A percentile compares a stretch with the other conserved stretches of the same genome.
Conservation (phyloP, 2,329 filamentous ascomycete genomes). For the Fusarium compactum region DNA sequence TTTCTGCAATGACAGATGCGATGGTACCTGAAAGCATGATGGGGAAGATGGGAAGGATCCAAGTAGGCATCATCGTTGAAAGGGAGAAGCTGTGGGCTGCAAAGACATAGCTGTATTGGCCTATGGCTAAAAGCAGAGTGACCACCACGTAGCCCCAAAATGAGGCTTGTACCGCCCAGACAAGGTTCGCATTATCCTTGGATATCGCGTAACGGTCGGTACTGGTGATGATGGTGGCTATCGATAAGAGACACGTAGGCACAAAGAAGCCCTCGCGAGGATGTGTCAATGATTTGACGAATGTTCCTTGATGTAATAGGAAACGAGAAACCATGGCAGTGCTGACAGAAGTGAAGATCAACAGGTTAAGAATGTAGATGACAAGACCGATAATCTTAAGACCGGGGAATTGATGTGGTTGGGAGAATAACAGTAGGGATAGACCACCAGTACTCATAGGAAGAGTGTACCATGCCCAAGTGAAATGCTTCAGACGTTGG, state of each 20-base stretch:
- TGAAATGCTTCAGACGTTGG: constrained; percentile 68
- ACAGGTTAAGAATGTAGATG: constrained; percentile 75
- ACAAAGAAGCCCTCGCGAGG: constrained; percentile 78
- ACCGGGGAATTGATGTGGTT: constrained; percentile 73
- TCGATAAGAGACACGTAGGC: constrained; percentile 75
- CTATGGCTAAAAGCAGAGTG: constrained; percentile 70
- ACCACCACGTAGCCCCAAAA: constrained; percentile 77
- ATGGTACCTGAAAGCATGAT: constrained; percentile 80
- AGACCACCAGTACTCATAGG: constrained; percentile 82
- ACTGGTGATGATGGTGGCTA: constrained; percentile 75
- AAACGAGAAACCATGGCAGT: constrained; percentile 70
- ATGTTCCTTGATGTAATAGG: constrained; percentile 65
- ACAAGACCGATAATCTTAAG: constrained; percentile 72
- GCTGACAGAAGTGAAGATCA: constrained; percentile 70
- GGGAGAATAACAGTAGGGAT: constrained; percentile 71
- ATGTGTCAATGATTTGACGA: constrained; percentile 69
- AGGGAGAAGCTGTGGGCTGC: constrained; percentile 67
- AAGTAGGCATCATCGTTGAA: constrained; percentile 77
- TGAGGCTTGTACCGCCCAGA: constrained; percentile 68
- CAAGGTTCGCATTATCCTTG: constrained; percentile 64
- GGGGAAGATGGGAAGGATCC: constrained; percentile 81
- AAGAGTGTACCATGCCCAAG: constrained; percentile 80
- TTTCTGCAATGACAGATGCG: constrained; percentile 71
- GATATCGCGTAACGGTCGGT: constrained; percentile 74
- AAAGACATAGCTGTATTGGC: constrained; percentile 77